Conservation (phyloP, 75 land plant genomes). For the Picea sitchensis region DNA sequence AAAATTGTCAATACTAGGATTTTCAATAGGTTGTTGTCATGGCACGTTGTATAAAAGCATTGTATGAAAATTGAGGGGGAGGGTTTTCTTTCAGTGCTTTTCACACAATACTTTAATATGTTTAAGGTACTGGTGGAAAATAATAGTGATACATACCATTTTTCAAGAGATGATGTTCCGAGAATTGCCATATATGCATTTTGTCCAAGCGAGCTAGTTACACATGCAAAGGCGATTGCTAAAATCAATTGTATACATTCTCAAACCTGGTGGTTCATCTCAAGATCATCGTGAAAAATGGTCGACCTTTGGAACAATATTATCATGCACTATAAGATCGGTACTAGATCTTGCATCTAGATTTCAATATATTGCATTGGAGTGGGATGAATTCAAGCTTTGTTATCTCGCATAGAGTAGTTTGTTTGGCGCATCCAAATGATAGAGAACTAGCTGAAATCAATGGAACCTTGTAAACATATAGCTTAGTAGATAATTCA, state of each 20-base stretch:
- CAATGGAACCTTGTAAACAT: too few relatives aligned
- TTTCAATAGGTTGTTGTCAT: conserved; percentile 79
- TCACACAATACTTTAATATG: conserved; percentile 73
- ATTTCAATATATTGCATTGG: too few relatives aligned
- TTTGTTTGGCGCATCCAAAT: too few relatives aligned
- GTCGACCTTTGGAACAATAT: conserved; percentile 74
- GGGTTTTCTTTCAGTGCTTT: conserved; percentile 60
- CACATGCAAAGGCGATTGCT: conserved; percentile 67
- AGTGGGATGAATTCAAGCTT: too few relatives aligned
- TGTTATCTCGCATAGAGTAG: too few relatives aligned
- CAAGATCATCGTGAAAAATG: conserved; percentile 71
- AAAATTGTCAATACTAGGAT: conserved; percentile 92
- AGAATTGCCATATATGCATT: conserved; percentile 64
- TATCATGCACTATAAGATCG: too few relatives aligned
- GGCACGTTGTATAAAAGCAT: conserved; percentile 70
- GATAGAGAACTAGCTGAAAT: too few relatives aligned
- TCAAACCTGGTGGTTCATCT: conserved; percentile 69
- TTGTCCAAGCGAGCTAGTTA: conserved; percentile 38
- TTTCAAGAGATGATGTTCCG: conserved; percentile 65
- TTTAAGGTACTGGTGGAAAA: conserved; percentile 98
- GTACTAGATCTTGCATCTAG: too few relatives aligned
- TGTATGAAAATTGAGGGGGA: conserved; percentile 64
- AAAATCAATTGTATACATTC: conserved; percentile 87
- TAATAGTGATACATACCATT: conserved; percentile 74
- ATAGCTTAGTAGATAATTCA: too few relatives aligned